phyloP scores from a whole-genome alignment of 257 asterid species.

The Anisodus tanguticus region DNA sequence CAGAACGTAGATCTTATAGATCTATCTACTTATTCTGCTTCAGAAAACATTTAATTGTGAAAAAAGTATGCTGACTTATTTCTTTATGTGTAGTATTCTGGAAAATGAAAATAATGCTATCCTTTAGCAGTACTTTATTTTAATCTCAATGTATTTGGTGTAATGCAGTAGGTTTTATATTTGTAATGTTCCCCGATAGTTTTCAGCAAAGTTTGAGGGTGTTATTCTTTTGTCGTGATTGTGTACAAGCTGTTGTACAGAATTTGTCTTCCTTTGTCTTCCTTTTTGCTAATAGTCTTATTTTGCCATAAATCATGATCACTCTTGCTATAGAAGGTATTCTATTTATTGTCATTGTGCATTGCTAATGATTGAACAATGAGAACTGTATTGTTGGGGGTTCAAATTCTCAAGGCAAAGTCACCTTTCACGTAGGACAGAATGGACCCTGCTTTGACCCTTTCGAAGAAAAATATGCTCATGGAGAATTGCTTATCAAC shows the following conservation, averaged over 20 bases:
- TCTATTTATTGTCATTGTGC: neutral
- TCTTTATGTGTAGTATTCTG: neutral
- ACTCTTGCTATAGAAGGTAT: conserved; percentile 13
- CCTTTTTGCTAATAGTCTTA: conserved; percentile 16
- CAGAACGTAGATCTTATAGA: conserved; percentile 3
- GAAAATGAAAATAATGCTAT: neutral
- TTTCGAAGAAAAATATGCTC: neutral
- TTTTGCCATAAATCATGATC: neutral
- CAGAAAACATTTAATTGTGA: neutral
- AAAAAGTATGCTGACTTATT: neutral
- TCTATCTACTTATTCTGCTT: neutral
- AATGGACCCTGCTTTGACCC: conserved; percentile 8
- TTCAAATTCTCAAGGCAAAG: neutral
- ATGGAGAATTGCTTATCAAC: neutral
- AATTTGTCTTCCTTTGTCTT: neutral
- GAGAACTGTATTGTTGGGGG: conserved; percentile 8
- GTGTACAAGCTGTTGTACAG: neutral
- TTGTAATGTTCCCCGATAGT: neutral
- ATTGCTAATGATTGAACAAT: conserved; percentile 22
- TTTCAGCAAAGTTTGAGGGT: conserved; percentile 1
- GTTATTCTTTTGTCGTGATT: neutral
- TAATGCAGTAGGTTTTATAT: conserved; percentile 3
- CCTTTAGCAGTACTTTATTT: neutral
- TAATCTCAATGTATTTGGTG: conserved; percentile 12
- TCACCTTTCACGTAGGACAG: conserved; percentile 15